Conservation (phyloP, 2,329 filamentous ascomycete species). For the Cercospora sp. region DNA sequence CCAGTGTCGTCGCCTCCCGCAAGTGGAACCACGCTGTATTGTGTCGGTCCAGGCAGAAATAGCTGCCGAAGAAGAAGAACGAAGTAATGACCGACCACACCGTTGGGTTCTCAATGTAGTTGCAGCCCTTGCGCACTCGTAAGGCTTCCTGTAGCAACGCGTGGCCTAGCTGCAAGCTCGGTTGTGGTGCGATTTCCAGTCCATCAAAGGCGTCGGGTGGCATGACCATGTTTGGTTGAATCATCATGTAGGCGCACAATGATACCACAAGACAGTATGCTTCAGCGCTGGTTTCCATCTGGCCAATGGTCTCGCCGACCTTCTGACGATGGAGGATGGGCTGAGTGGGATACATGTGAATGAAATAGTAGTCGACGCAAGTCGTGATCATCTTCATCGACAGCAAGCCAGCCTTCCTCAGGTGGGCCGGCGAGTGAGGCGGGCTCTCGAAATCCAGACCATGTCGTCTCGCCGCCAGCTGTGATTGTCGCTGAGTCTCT, state of each 20-base stretch:
- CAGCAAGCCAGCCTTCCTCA: slow-evolving; percentile 52
- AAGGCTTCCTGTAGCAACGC: slow-evolving; percentile 61
- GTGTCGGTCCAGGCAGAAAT: slow-evolving; percentile 62
- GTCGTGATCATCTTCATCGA: slow-evolving; percentile 51
- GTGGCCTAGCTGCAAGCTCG: slow-evolving; percentile 51
- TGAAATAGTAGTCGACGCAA: slow-evolving; percentile 63
- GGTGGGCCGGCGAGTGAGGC: slow-evolving; percentile 43
- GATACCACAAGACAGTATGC: slow-evolving; percentile 59
- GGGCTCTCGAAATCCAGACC: slow-evolving; percentile 45
- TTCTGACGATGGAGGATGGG: slow-evolving; percentile 57
- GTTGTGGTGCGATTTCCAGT: slow-evolving; percentile 49
- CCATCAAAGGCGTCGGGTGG: slow-evolving; percentile 48
- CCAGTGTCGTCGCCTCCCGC: slow-evolving; percentile 61
- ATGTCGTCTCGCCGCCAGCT: slow-evolving; percentile 45
- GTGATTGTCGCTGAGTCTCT: slow-evolving; percentile 51
- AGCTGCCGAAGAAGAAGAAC: slow-evolving; percentile 61
- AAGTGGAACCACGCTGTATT: slow-evolving; percentile 64
- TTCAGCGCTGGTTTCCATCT: slow-evolving; percentile 54
- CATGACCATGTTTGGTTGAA: slow-evolving; percentile 50
- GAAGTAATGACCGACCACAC: slow-evolving; percentile 61
- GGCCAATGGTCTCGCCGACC: slow-evolving; percentile 55
- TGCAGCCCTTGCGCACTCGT: slow-evolving; percentile 56
- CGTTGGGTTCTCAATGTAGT: slow-evolving; percentile 59
- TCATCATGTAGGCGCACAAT: slow-evolving; percentile 53
- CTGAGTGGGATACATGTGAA: slow-evolving; percentile 64